A percentile compares a stretch with the other conserved stretches of the same genome.
phyloP scores from a whole-genome alignment of 2,329 filamentous ascomycete species.

The Trichoderma semiorbis region DNA sequence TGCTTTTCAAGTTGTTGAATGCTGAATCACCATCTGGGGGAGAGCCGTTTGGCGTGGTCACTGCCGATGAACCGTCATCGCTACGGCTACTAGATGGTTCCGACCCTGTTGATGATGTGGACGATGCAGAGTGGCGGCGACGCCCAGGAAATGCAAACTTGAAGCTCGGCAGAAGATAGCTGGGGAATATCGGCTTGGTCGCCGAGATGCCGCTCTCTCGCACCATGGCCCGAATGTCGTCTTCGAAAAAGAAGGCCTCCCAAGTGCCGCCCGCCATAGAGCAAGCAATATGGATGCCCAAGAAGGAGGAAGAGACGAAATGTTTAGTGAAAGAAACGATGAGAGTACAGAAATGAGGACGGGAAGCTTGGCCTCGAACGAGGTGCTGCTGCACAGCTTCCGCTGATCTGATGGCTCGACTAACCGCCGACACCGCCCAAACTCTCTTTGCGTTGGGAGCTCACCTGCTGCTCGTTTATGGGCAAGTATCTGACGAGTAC shows the following conservation, averaged over 20 bases:
- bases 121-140: constrained; percentile 37
- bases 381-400: neutral
- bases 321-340: neutral
- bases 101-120: constrained; percentile 20
- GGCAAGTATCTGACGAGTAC: neutral
- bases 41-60: constrained; percentile 30
- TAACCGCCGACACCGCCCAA: constrained; percentile 13
- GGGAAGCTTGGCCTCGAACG: neutral
- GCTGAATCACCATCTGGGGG: constrained; percentile 21
- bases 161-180: constrained; percentile 51
- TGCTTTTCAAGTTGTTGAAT: neutral
- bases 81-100: constrained; percentile 10
- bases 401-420: neutral
- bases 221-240: constrained; percentile 26
- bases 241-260: constrained; percentile 5
- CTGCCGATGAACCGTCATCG: constrained; percentile 28
- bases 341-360: neutral
- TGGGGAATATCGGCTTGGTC: constrained; percentile 46
- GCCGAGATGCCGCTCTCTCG: constrained; percentile 40
- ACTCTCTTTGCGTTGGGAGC: neutral
- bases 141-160: constrained; percentile 44
- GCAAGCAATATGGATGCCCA: neutral
- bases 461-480: neutral
- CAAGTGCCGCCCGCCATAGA: constrained; percentile 4
- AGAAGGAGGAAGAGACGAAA: neutral